phyloP scores from a whole-genome alignment of 2,329 filamentous ascomycete species.

The Verruconis gallopava region DNA sequence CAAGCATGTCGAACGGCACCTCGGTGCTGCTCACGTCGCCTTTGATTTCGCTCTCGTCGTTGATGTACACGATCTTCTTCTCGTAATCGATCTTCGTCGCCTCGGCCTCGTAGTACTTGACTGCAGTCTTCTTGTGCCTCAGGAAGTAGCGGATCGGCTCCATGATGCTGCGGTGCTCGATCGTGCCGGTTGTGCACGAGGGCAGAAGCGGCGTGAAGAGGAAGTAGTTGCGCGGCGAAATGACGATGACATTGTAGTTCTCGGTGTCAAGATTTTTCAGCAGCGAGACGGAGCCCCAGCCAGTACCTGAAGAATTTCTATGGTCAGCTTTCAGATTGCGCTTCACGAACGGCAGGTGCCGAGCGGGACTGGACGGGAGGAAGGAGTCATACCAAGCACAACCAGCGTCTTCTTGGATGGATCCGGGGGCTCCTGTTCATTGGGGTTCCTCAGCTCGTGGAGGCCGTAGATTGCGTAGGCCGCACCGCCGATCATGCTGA shows the following conservation, averaged over 20 bases:
- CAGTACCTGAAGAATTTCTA: conserved; percentile 64
- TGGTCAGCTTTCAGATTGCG: neutral
- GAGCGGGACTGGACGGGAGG: no score
- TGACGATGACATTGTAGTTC: conserved; percentile 97
- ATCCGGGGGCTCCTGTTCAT: conserved; percentile 65
- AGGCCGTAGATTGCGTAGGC: conserved; percentile 68
- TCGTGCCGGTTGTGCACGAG: conserved; percentile 91
- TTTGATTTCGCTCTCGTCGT: conserved; percentile 87
- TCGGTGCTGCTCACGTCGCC: conserved; percentile 71
- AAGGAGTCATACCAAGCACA: conserved; percentile 54
- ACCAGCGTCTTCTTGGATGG: conserved; percentile 94
- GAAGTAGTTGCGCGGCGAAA: conserved; percentile 99
- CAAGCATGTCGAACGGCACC: conserved; percentile 95
- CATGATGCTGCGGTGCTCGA: conserved; percentile 99
- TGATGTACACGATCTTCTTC: conserved; percentile 76
- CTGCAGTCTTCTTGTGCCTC: conserved; percentile 82
- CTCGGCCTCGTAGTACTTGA: conserved; percentile 97
- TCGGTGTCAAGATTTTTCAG: conserved; percentile 98
- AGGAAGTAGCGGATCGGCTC: conserved; percentile 94
- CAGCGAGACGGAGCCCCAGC: conserved; percentile 91
- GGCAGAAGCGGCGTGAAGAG: conserved; percentile 95
- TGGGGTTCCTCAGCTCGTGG: conserved; percentile 70
- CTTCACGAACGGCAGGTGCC: no score
- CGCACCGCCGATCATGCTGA: conserved; percentile 56
- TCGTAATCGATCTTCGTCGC: conserved; percentile 90